A percentile compares a stretch with the other conserved stretches of the same genome.
These are phyloP conservation scores for Colletotrichum graminicola DNA, from an alignment of 2,329 filamentous ascomycete genomes.

Conservation along the genomic window DNA sequence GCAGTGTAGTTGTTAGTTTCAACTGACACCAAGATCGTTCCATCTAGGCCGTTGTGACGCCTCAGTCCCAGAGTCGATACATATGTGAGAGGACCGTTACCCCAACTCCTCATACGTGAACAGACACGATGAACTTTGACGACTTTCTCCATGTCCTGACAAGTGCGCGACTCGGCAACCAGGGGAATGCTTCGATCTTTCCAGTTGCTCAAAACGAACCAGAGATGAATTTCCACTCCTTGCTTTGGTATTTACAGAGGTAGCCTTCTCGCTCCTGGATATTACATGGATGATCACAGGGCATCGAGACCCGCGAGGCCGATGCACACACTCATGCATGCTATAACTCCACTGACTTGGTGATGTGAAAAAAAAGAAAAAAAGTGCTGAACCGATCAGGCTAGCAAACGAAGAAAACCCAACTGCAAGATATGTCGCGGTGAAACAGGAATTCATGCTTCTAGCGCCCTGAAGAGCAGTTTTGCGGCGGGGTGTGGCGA, in stretches of 20 bases:
- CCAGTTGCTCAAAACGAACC: conserved; percentile 13
- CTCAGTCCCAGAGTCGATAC: not conserved
- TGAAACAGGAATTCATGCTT: conserved; percentile 28
- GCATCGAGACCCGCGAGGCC: not conserved
- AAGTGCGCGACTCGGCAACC: not conserved
- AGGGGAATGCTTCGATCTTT: not conserved
- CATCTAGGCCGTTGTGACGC: not conserved
- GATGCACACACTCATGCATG: conserved; percentile 10
- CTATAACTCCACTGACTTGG: conserved; percentile 25
- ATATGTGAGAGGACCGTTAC: not conserved
- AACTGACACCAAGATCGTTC: not conserved
- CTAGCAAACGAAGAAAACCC: conserved; percentile 29
- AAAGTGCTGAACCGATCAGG: conserved; percentile 28
- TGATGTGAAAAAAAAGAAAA: conserved; percentile 3
- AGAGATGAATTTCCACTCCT: conserved; percentile 34
- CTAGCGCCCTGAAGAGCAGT: conserved; percentile 15
- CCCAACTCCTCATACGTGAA: not conserved
- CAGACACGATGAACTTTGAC: not conserved
- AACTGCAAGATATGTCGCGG: conserved; percentile 19
- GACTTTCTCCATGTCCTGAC: not conserved
- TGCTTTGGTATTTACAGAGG: conserved; percentile 37
- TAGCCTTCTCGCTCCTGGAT: conserved; percentile 11
- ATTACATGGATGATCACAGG: conserved; percentile 17
- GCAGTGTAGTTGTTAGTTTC: not conserved
- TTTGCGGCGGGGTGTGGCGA: conserved; percentile 26